Evolutionary conservation across 345 rosid species (phyloP).

Genomic region (Melaleuca quinquenervia): DNA sequence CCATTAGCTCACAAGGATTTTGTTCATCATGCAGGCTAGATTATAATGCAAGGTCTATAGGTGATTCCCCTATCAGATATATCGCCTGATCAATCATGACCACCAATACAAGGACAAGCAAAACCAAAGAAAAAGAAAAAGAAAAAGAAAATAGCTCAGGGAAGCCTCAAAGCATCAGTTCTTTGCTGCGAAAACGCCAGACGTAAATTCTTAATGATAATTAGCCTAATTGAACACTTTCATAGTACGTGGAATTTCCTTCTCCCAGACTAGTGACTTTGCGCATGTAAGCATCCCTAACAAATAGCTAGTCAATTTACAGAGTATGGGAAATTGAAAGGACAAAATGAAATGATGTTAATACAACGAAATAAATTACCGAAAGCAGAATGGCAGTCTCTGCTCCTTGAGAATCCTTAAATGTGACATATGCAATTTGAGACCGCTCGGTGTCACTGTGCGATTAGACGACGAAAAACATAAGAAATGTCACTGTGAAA

Average conservation of each 20-base stretch:
- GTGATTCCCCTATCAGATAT: neutral
- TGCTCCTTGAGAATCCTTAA: constrained; percentile 52
- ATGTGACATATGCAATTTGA: constrained; percentile 51
- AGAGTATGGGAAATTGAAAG: neutral
- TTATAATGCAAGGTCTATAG: neutral
- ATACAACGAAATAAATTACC: neutral
- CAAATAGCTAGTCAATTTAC: neutral
- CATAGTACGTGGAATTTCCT: neutral
- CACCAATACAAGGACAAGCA: neutral
- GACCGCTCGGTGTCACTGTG: constrained; percentile 53
- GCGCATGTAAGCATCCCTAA: neutral
- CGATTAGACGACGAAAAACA: neutral
- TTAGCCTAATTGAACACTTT: neutral
- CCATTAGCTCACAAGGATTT: neutral
- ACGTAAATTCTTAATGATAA: neutral
- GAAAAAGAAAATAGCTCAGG: neutral
- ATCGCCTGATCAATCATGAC: neutral
- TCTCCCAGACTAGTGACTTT: neutral
- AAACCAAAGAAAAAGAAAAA: neutral
- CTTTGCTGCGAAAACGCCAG: neutral
- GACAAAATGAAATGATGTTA: neutral
- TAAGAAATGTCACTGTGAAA: neutral
- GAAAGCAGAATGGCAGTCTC: constrained; percentile 60
- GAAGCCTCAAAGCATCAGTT: neutral
- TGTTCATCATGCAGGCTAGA: neutral